phyloP scores from a whole-genome alignment of 257 asterid species.

The Phtheirospermum japonicum region DNA sequence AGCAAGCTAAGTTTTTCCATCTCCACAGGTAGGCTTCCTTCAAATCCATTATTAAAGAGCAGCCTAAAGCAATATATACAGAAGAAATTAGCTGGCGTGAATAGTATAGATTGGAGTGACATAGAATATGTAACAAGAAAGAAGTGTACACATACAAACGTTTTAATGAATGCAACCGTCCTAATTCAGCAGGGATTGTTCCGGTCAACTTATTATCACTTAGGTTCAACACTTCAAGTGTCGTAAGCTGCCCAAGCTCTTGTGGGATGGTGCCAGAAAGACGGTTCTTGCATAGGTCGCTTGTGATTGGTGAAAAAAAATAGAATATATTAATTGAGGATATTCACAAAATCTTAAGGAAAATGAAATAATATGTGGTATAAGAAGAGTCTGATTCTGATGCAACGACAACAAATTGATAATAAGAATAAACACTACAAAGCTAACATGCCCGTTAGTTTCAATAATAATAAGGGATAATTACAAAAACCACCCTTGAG shows the following conservation, averaged over 20 bases:
- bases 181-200: slow-evolving; percentile 65
- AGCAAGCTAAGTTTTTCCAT: slow-evolving; percentile 55
- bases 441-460: not conserved
- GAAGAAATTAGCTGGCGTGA: slow-evolving; percentile 10
- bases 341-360: not conserved
- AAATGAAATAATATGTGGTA: not conserved
- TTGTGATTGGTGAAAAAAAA: slow-evolving; percentile 24
- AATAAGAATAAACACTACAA: not conserved
- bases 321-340: slow-evolving; percentile 12
- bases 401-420: not conserved
- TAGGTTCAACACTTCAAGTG: slow-evolving; percentile 76
- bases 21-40: slow-evolving; percentile 61
- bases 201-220: slow-evolving; percentile 66
- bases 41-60: slow-evolving; percentile 67
- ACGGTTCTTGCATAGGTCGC: slow-evolving; percentile 62
- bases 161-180: slow-evolving; percentile 48
- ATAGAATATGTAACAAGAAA: not conserved
- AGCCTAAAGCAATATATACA: slow-evolving; percentile 44
- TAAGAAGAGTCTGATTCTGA: no score
- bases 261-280: slow-evolving; percentile 68
- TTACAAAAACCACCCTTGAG: no score
- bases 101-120: not conserved
- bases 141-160: slow-evolving; percentile 54
- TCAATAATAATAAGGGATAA: not conserved
- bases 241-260: slow-evolving; percentile 54